These are phyloP conservation scores for Dissoconium aciculare DNA, from an alignment of 2,329 filamentous ascomycete genomes.

Conservation along the genomic window DNA sequence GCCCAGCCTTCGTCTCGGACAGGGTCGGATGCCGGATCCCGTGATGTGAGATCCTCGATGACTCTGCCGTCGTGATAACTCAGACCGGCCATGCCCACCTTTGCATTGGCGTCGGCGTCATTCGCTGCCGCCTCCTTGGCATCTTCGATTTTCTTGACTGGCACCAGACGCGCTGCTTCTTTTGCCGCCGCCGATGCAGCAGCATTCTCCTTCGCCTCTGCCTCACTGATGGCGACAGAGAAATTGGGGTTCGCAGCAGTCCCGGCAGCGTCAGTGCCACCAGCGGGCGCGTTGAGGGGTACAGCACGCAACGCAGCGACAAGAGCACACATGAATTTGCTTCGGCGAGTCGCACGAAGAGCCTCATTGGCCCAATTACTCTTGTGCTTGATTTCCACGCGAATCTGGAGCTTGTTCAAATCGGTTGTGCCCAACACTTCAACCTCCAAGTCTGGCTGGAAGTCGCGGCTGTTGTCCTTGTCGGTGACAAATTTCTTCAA, in stretches of 20 bases:
- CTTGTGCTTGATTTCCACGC: slow-evolving; percentile 78
- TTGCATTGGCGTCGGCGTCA: slow-evolving; percentile 6
- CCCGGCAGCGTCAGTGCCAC: slow-evolving; percentile 48
- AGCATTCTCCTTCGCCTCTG: slow-evolving; percentile 45
- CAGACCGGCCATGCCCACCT: slow-evolving; percentile 13
- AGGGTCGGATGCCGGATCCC: slow-evolving; percentile 29
- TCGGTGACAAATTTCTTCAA: slow-evolving; percentile 72
- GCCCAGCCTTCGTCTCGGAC: slow-evolving; percentile 29
- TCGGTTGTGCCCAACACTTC: slow-evolving; percentile 65
- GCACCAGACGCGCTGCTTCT: slow-evolving; percentile 45
- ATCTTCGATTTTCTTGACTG: slow-evolving; percentile 25
- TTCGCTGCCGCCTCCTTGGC: slow-evolving; percentile 11
- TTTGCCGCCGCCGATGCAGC: slow-evolving; percentile 41
- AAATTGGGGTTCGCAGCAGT: slow-evolving; percentile 60
- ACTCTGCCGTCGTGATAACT: slow-evolving; percentile 21
- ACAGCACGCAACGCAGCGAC: slow-evolving; percentile 73
- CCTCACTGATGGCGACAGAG: slow-evolving; percentile 59
- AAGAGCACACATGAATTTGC: slow-evolving; percentile 94
- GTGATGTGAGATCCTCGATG: slow-evolving; percentile 31
- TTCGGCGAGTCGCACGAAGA: slow-evolving; percentile 64
- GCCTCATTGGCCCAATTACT: slow-evolving; percentile 51
- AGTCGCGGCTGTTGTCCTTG: slow-evolving; percentile 79
- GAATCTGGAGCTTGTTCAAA: slow-evolving; percentile 74
- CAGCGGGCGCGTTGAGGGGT: slow-evolving; percentile 70
- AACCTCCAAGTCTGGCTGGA: slow-evolving; percentile 68